Percentiles rank a stretch among this genome's conserved stretches.
phyloP scores from a whole-genome alignment of 768 basidiomycete genomes.

The Suillus clintonianus region DNA sequence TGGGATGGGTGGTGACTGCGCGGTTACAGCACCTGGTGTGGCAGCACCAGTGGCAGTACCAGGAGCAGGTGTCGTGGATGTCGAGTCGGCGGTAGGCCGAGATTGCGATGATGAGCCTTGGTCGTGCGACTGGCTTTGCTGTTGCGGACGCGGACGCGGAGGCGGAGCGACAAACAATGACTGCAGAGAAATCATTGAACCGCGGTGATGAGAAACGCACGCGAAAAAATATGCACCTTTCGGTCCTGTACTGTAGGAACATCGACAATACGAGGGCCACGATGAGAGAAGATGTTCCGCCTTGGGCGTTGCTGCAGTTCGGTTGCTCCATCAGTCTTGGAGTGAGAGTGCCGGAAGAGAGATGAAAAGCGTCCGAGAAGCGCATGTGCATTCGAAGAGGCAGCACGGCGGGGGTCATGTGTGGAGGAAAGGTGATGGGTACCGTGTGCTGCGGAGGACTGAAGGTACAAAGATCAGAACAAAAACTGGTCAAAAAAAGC shows the following conservation, averaged over 20 bases:
- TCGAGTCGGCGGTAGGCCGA: neutral
- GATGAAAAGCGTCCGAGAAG: too few species aligned
- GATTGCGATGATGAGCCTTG: neutral
- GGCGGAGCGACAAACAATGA: neutral
- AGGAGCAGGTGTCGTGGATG: neutral
- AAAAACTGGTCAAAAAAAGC: too few species aligned
- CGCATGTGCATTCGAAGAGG: too few species aligned
- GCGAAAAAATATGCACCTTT: neutral
- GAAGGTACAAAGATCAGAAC: too few species aligned
- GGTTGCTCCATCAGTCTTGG: too few species aligned
- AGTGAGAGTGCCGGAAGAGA: too few species aligned
- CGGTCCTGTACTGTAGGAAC: neutral
- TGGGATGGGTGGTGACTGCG: neutral
- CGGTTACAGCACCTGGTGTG: neutral
- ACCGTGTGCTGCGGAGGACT: too few species aligned
- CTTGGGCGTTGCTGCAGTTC: too few species aligned
- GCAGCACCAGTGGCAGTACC: neutral
- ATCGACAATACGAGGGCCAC: neutral
- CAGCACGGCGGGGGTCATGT: too few species aligned
- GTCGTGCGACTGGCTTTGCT: neutral
- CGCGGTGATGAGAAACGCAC: neutral
- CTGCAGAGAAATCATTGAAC: neutral
- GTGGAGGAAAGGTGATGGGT: too few species aligned
- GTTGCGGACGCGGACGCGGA: neutral
- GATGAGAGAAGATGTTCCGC: too few species aligned